Conservation (phyloP, 1,284 basidiomycete genomes). For the Ganoderma multipileum region DNA sequence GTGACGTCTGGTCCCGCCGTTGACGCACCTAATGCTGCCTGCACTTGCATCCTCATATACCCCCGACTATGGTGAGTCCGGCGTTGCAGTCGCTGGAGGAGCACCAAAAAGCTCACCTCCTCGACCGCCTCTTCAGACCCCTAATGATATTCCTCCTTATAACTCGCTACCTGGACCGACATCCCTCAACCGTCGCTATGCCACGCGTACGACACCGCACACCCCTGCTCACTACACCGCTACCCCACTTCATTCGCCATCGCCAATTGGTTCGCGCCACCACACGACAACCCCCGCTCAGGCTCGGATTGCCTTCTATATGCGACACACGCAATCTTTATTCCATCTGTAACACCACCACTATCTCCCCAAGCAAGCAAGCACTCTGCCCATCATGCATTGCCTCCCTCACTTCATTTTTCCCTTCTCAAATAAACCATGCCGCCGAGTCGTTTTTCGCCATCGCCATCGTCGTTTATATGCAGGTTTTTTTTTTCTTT, state of each 20-base stretch:
- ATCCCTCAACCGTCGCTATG: neutral
- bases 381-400: slow-evolving; percentile 14
- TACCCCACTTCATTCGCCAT: slow-evolving; percentile 5
- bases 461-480: neutral
- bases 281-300: slow-evolving; percentile 26
- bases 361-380: neutral
- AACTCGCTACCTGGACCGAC: neutral
- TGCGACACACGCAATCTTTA: slow-evolving; percentile 19
- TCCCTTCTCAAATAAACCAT: neutral
- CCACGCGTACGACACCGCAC: neutral
- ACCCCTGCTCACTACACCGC: slow-evolving; percentile 15
- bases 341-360: slow-evolving; percentile 21
- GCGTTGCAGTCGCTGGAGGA: neutral
- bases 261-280: slow-evolving; percentile 10
- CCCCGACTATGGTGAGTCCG: slow-evolving; percentile 24
- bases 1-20: neutral
- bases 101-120: neutral
- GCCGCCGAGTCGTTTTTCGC: neutral
- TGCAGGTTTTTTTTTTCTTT: slow-evolving; percentile 6
- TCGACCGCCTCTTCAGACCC: slow-evolving; percentile 15
- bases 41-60: slow-evolving; percentile 15
- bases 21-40: neutral
- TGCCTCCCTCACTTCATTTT: slow-evolving; percentile 12
- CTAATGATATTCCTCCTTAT: slow-evolving; percentile 21
- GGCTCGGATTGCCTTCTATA: slow-evolving; percentile 19